Evolutionary conservation across 805 yeast genomes (phyloP).

Genomic region (Yarrowia sp.): DNA sequence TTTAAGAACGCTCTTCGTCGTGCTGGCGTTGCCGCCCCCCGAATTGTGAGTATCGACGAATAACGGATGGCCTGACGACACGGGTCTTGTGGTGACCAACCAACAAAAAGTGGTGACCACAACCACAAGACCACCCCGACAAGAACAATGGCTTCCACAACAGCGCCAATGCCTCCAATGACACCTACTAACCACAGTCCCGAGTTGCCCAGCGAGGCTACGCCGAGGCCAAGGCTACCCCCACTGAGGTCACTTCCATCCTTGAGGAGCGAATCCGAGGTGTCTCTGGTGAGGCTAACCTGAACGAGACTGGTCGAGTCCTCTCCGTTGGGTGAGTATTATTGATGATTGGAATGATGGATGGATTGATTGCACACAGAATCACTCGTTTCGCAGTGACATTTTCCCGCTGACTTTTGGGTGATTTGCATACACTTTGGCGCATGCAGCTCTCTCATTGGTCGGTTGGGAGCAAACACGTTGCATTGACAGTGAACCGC

Average conservation of each 20-base stretch:
- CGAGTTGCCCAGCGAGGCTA: slow-evolving; percentile 69
- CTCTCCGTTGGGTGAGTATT: slow-evolving; percentile 86
- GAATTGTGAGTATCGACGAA: slow-evolving; percentile 24
- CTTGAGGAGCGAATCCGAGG: slow-evolving; percentile 99
- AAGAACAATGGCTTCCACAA: neutral
- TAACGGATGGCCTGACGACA: neutral
- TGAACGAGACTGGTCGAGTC: slow-evolving; percentile 99
- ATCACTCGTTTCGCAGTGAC: neutral
- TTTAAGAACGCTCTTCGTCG: slow-evolving; percentile 26
- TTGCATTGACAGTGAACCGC: neutral
- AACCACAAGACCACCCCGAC: neutral
- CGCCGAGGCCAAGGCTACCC: slow-evolving; percentile 92
- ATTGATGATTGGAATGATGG: neutral
- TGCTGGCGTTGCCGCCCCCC: slow-evolving; percentile 27
- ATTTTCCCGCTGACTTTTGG: neutral
- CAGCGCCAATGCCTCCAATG: neutral
- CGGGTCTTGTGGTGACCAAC: neutral
- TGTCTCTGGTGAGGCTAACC: slow-evolving; percentile 93
- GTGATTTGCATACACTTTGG: slow-evolving; percentile 12
- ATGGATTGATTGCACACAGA: neutral
- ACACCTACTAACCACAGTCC: slow-evolving; percentile 24
- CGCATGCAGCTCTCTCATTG: slow-evolving; percentile 20
- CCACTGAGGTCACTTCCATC: slow-evolving; percentile 98
- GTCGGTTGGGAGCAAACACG: slow-evolving; percentile 24
- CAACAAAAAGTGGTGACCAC: neutral